phyloP scores from a whole-genome alignment of 75 land plant genomes.

The Ceratopteris richardii region DNA sequence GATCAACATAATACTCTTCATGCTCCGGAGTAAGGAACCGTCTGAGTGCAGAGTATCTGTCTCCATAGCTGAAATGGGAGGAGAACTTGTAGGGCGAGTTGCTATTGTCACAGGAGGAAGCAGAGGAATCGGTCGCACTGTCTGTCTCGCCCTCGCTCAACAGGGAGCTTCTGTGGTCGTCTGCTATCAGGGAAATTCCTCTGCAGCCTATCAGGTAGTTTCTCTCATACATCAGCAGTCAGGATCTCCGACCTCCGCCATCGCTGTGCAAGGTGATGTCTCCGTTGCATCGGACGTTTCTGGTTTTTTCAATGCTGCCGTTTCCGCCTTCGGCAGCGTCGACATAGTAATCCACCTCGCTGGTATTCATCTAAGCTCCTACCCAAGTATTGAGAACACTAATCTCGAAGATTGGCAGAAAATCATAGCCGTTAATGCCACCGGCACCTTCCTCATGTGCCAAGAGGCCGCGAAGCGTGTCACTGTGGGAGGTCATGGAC shows the following conservation, averaged over 20 bases:
- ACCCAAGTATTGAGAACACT: constrained; percentile 34
- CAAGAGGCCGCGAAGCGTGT: constrained; percentile 56
- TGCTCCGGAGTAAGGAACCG: too few species aligned
- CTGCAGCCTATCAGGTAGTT: constrained; percentile 34
- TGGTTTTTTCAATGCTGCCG: constrained; percentile 51
- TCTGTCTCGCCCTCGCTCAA: constrained; percentile 41
- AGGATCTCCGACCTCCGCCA: constrained; percentile 18
- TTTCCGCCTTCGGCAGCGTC: constrained; percentile 20
- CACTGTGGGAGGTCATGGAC: constrained; percentile 39
- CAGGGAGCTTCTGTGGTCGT: constrained; percentile 60
- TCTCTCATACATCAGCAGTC: constrained; percentile 31
- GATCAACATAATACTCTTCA: too few species aligned
- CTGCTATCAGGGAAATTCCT: constrained; percentile 37
- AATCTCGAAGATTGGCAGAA: constrained; percentile 42
- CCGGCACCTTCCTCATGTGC: constrained; percentile 40
- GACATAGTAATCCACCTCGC: constrained; percentile 63
- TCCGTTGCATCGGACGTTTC: constrained; percentile 39
- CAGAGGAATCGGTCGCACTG: constrained; percentile 61
- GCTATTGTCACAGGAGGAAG: constrained; percentile 78
- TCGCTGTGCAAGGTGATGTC: constrained; percentile 45
- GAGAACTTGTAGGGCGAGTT: too few species aligned
- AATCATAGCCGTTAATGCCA: constrained; percentile 30
- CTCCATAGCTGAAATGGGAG: too few species aligned
- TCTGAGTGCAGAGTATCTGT: too few species aligned
- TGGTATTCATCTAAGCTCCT: constrained; percentile 29